Evolutionary conservation across 306 rosid species (phyloP).

Genomic region (Oemleria cerasiformis): DNA sequence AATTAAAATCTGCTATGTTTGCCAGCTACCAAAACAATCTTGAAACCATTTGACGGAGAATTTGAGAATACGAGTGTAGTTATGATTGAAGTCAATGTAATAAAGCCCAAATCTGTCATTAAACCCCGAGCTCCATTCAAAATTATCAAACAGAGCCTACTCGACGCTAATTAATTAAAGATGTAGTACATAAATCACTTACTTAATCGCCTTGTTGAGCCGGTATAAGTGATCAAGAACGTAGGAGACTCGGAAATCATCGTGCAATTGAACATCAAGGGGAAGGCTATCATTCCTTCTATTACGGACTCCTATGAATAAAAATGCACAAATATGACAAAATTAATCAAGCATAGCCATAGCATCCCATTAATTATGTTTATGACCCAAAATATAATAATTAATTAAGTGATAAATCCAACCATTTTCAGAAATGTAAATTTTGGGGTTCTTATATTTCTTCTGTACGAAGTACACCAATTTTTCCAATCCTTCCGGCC

Average conservation of each 20-base stretch:
- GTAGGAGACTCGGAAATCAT: neutral
- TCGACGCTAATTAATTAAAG: no score
- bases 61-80: slow-evolving; percentile 5
- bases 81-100: neutral
- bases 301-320: slow-evolving; percentile 13
- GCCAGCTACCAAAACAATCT: neutral
- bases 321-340: neutral
- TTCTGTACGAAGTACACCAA: slow-evolving; percentile 9
- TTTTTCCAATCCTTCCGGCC: slow-evolving; percentile 31
- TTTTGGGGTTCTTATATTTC: slow-evolving; percentile 21
- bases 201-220: slow-evolving; percentile 7
- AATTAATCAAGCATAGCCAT: no score
- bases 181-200: neutral
- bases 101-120: neutral
- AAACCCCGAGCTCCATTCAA: slow-evolving; percentile 16
- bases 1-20: no score
- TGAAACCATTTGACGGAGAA: slow-evolving; percentile 8
- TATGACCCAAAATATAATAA: neutral
- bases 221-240: slow-evolving; percentile 14
- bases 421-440: slow-evolving; percentile 43
- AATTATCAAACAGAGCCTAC: slow-evolving; percentile 9
- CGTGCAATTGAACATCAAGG: neutral
- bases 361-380: neutral
- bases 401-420: neutral
- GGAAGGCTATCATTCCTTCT: neutral